Percentiles rank a stretch among this genome's conserved stretches.
These are phyloP conservation scores for Solanum paucissectum DNA, from an alignment of 257 asterid genomes.

Conservation along the genomic window DNA sequence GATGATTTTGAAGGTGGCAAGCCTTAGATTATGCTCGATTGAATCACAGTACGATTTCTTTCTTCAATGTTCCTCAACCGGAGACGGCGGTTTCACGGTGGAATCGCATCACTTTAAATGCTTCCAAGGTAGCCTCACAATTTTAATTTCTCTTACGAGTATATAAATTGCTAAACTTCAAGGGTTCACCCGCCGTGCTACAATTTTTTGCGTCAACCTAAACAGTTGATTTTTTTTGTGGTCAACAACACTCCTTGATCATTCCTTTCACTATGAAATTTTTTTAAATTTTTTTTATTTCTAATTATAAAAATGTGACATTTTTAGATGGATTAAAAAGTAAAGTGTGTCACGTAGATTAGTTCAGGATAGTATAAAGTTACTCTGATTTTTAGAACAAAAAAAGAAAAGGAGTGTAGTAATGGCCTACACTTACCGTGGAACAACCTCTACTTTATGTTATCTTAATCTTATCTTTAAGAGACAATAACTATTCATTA, in stretches of 20 bases:
- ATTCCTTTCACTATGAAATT: too few relatives aligned
- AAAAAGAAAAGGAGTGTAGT: not conserved
- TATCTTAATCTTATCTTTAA: not conserved
- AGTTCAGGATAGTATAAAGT: not conserved
- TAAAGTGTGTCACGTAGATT: not conserved
- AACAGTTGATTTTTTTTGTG: not conserved
- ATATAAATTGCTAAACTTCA: not conserved
- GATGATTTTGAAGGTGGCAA: conserved; percentile 61
- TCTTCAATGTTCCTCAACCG: conserved; percentile 71
- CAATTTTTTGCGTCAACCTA: not conserved
- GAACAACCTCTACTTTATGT: not conserved
- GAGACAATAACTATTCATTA: not conserved
- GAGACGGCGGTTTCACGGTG: conserved; percentile 78
- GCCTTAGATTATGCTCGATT: conserved; percentile 77
- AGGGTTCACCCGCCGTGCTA: not conserved
- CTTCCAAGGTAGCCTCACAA: conserved; percentile 54
- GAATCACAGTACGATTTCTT: conserved; percentile 73
- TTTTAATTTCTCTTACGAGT: not conserved
- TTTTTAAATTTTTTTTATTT: too few relatives aligned
- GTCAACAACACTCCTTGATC: too few relatives aligned
- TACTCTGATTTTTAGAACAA: not conserved
- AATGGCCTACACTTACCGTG: not conserved
- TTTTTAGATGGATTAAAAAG: not conserved
- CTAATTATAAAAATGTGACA: too few relatives aligned
- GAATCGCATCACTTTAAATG: conserved; percentile 65